Conservation (phyloP, 1,284 basidiomycete species). For the Heterobasidion irregulare region DNA sequence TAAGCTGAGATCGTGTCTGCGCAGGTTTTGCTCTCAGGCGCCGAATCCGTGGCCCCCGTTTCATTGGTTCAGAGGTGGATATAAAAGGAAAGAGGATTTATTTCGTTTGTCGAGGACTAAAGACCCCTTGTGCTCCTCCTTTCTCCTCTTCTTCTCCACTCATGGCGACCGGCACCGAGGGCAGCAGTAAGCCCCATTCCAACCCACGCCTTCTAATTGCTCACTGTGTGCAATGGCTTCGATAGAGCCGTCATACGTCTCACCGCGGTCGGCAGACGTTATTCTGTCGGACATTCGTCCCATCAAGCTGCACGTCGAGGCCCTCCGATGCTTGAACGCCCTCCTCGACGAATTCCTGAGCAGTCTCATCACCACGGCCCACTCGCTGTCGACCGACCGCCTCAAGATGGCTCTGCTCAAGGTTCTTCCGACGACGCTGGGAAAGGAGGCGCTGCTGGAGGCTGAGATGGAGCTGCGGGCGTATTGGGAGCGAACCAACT, state of each 20-base stretch:
- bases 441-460: conserved; percentile 86
- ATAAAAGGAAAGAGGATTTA: not conserved
- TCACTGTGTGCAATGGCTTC: conserved; percentile 6
- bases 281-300: conserved; percentile 87
- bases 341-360: conserved; percentile 85
- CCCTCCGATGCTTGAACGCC: conserved; percentile 73
- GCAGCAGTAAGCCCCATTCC: not conserved
- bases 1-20: not conserved
- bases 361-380: conserved; percentile 60
- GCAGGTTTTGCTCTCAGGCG: not conserved
- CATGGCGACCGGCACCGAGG: not conserved
- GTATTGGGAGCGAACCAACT: conserved; percentile 68
- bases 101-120: not conserved
- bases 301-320: conserved; percentile 71
- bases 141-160: not conserved
- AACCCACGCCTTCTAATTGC: not conserved
- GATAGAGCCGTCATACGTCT: conserved; percentile 65
- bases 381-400: conserved; percentile 68
- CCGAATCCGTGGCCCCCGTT: not conserved
- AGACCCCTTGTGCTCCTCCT: not conserved
- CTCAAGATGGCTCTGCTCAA: conserved; percentile 68
- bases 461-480: conserved; percentile 85
- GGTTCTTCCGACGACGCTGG: conserved; percentile 70
- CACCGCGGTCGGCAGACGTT: conserved; percentile 74
- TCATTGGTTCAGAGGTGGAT: not conserved